A percentile compares a stretch with the other conserved stretches of the same genome.
Evolutionary conservation across 306 rosid genomes (phyloP).

Genomic region (Mucuna pruriens): DNA sequence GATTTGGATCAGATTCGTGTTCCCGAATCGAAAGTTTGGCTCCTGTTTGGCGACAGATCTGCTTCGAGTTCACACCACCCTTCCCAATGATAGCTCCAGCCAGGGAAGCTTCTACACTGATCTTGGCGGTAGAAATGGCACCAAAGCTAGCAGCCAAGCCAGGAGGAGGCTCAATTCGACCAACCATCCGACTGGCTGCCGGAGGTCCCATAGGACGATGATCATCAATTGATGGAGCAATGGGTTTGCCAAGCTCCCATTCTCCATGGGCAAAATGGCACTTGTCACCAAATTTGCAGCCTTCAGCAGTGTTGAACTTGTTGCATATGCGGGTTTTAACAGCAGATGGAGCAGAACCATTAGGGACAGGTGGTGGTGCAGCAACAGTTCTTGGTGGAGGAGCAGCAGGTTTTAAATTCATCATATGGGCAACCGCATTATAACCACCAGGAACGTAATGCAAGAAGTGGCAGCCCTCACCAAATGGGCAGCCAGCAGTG

Average conservation of each 20-base stretch:
- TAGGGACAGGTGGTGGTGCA: slow-evolving; percentile 53
- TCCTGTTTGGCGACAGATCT: slow-evolving; percentile 97
- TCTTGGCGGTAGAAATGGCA: slow-evolving; percentile 88
- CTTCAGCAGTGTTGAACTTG: slow-evolving; percentile 71
- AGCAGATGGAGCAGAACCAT: slow-evolving; percentile 62
- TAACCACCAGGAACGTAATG: slow-evolving; percentile 94
- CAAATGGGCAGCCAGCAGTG: slow-evolving; percentile 96
- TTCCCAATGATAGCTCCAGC: slow-evolving; percentile 98
- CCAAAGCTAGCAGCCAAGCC: slow-evolving; percentile 80
- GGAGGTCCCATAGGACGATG: slow-evolving; percentile 62
- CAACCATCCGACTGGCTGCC: slow-evolving; percentile 50
- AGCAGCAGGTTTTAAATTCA: slow-evolving; percentile 69
- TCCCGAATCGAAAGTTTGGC: slow-evolving; percentile 91
- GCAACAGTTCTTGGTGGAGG: slow-evolving; percentile 65
- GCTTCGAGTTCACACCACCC: slow-evolving; percentile 96
- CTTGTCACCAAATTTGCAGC: slow-evolving; percentile 91
- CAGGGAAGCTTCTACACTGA: slow-evolving; percentile 92
- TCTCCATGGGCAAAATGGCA: slow-evolving; percentile 92
- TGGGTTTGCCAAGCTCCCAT: slow-evolving; percentile 78
- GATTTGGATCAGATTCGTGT: slow-evolving; percentile 80
- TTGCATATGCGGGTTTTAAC: slow-evolving; percentile 78
- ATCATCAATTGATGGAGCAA: slow-evolving; percentile 58
- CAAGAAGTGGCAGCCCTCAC: slow-evolving; percentile 94
- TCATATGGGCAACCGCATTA: slow-evolving; percentile 87
- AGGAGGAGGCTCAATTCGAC: slow-evolving; percentile 65